Evolutionary conservation across 2,329 filamentous ascomycete species (phyloP), one percentile per base, ranked within the genome.

Genomic region (Colletotrichum sp.): DNA sequence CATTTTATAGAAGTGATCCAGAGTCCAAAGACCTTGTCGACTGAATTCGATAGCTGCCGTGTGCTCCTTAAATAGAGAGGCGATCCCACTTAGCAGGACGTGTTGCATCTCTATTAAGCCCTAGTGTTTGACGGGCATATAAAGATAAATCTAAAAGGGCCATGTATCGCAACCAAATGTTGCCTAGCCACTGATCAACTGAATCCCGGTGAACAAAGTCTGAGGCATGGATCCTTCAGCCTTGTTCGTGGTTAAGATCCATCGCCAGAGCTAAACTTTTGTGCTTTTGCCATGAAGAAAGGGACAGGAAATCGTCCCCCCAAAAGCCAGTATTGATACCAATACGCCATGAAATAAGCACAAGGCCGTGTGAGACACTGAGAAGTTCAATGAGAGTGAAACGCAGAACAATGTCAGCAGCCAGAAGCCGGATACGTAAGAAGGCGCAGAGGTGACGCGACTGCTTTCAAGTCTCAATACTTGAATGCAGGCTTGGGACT

Each of bases 331-430:
- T 44, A 44, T n/a, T n/a, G 9, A 44, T 44, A n/a, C 18, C 5
- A 44, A 44, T n/a, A n/a, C 39, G 3, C 1, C 39, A 44, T n/a
- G 39, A 44, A 44, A 44, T n/a, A 44, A n/a, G 5, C 39, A 44
- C 9, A 44, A n/a, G 39, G 5, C 9, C 18, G 18, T n/a, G 39
- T 12, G 18, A n/a, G 39, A n/a, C 5, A n/a, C 39, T 10, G 18
- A n/a, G 10, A n/a, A 10, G 2, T 18, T 3, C 0, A 10, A 10
- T 10, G 1, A 2, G 8, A 5, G 39, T n/a, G 39, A 6, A 9
- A 44, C 18, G 5, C 39, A n/a, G 39, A n/a, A n/a, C 8, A 9
- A 44, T n/a, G 18, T n/a, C 18, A 44, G 18, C 39, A n/a, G 5
- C 18, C 18, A 44, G 9, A 44, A 44, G 39, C 39, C 6, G 18